Percentiles rank a stretch among this genome's conserved stretches.
Evolutionary conservation across 1,139 yeast species (phyloP).

Genomic region (Komagataea norvegica): DNA sequence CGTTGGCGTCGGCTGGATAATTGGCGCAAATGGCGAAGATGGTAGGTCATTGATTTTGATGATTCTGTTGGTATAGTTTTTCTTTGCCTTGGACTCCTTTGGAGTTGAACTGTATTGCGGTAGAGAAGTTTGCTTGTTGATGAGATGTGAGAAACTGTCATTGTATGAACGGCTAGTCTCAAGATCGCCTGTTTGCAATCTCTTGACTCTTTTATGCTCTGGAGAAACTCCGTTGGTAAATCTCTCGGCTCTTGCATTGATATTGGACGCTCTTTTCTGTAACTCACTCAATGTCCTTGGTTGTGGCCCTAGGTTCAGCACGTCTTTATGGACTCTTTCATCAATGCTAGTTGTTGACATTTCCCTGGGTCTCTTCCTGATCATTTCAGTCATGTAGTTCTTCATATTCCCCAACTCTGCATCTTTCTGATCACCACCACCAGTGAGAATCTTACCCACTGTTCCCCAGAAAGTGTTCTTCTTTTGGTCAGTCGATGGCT

Average conservation of each 20-base stretch:
- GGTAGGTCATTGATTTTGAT: slow-evolving; percentile 13
- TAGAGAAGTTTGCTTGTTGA: background rate
- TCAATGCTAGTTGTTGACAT: background rate
- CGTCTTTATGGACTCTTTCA: background rate
- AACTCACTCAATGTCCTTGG: slow-evolving; percentile 4
- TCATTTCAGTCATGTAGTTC: slow-evolving; percentile 23
- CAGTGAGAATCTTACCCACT: slow-evolving; percentile 17
- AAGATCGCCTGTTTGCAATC: slow-evolving; percentile 3
- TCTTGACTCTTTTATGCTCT: slow-evolving; percentile 8
- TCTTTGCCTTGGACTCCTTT: background rate
- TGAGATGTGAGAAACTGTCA: slow-evolving; percentile 2
- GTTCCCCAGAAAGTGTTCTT: slow-evolving; percentile 17
- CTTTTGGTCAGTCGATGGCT: slow-evolving; percentile 16
- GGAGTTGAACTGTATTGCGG: slow-evolving; percentile 5
- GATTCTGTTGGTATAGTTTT: slow-evolving; percentile 3
- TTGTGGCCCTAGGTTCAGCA: background rate
- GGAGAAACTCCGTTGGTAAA: slow-evolving; percentile 15
- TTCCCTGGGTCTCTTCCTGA: slow-evolving; percentile 11
- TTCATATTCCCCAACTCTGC: slow-evolving; percentile 20
- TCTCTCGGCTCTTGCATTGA: slow-evolving; percentile 17
- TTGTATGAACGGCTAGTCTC: slow-evolving; percentile 2
- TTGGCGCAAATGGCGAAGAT: slow-evolving; percentile 4
- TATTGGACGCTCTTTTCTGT: slow-evolving; percentile 12
- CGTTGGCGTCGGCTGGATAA: background rate
- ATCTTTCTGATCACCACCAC: slow-evolving; percentile 4